phyloP scores from a whole-genome alignment of 495 filamentous ascomycete species.

The Letharia lupina region DNA sequence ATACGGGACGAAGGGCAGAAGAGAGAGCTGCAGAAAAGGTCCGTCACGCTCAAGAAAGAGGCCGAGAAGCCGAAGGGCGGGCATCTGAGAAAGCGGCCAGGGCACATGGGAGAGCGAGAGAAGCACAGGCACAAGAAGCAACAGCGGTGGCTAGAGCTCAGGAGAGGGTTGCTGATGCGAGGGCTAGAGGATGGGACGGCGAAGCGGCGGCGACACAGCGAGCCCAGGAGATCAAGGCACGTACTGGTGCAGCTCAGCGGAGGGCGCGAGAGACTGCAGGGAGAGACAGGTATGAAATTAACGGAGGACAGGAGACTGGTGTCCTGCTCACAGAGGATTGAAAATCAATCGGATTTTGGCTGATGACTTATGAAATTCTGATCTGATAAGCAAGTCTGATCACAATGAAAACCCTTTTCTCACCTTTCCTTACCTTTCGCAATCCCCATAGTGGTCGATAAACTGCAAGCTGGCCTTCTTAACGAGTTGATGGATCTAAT shows the following conservation, averaged over 20 bases:
- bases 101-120: slow-evolving; percentile 4
- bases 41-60: slow-evolving; percentile 5
- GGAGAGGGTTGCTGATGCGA: background rate
- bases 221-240: slow-evolving; percentile 7
- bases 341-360: background rate
- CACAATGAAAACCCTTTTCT: too few relatives aligned
- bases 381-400: background rate
- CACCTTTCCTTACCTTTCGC: too few relatives aligned
- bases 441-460: too few relatives aligned
- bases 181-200: slow-evolving; percentile 5
- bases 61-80: background rate
- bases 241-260: slow-evolving; percentile 7
- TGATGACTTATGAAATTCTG: background rate
- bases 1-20: background rate
- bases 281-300: background rate
- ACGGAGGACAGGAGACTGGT: slow-evolving; percentile 13
- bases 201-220: slow-evolving; percentile 2
- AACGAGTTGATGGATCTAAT: background rate
- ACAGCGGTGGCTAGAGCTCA: background rate
- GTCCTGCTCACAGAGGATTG: background rate
- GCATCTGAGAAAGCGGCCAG: background rate
- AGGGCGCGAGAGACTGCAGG: slow-evolving; percentile 9
- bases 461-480: too few relatives aligned
- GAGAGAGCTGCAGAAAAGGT: slow-evolving; percentile 10
- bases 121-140: slow-evolving; percentile 7